These are phyloP conservation scores for Funneliformis mosseae DNA, from an alignment of 192 early-diverging fungal genomes.

Conservation along the genomic window DNA sequence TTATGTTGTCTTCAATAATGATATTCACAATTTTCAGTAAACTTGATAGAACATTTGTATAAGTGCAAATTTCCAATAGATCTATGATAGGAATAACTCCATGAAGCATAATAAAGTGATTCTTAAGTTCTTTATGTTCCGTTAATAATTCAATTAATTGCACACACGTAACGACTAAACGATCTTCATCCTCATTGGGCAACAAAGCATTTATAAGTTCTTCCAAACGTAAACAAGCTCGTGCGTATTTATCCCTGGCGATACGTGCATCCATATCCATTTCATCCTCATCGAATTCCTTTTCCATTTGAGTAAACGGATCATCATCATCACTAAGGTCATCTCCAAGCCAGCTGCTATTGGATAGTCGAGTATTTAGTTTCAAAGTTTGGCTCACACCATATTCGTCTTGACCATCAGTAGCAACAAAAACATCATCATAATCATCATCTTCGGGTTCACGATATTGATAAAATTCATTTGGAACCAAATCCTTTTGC, in stretches of 20 bases:
- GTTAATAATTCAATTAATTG: constrained; percentile 37
- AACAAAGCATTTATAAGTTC: constrained; percentile 43
- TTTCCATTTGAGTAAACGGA: constrained; percentile 52
- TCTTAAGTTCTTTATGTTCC: constrained; percentile 48
- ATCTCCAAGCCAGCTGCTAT: constrained; percentile 49
- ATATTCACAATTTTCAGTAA: constrained; percentile 46
- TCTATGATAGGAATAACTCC: constrained; percentile 52
- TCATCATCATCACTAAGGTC: constrained; percentile 53
- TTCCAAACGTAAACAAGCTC: constrained; percentile 37
- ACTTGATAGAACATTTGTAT: constrained; percentile 35
- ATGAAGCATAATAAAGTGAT: constrained; percentile 49
- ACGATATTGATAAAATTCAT: constrained; percentile 21
- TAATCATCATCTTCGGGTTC: constrained; percentile 28
- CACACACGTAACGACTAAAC: constrained; percentile 18
- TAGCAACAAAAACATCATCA: constrained; percentile 15
- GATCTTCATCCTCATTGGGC: constrained; percentile 29
- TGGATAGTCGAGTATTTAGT: constrained; percentile 44
- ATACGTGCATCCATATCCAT: constrained; percentile 53
- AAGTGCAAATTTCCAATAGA: constrained; percentile 45
- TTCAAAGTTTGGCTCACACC: constrained; percentile 38
- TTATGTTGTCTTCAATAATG: constrained; percentile 42
- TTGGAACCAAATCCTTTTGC: neutral
- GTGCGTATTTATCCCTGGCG: constrained; percentile 47
- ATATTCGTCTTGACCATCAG: constrained; percentile 20
- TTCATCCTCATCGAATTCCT: constrained; percentile 55